Base-by-base conservation (phyloP, 768 basidiomycete genomes). In the Myochromella boudieri region DNA sequence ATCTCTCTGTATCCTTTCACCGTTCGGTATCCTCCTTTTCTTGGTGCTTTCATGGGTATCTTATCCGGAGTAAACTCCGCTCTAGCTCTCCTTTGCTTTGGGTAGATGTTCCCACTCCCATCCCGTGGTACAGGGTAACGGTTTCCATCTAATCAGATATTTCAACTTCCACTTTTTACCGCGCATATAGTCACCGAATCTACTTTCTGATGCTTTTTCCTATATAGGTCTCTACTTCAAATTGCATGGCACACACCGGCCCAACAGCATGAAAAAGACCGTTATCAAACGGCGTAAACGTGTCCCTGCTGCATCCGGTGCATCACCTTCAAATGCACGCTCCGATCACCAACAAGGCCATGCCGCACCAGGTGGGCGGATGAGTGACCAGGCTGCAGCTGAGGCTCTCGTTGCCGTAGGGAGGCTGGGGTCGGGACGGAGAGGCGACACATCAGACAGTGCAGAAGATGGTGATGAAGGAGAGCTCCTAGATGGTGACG, bases 231-330 rank as follows among this genome's bases (percentile, higher is more conserved):
- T 99, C 7, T 99, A 98, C 72, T 97, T 92, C 78, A 98, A 99
- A 69, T 79, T 99, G 10, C 97, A 99, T 71, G 93, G 94, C 38
- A 91, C 91, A 2, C 94, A 97, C 59, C 84, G 97, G 28, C 97
- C 97, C 29, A 95, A 94, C 54, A 91, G 93, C 52, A 95, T 99
- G 94, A 98, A 97, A 70, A 97, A 98, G 75, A 89, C 91, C 3
- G 92, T 97, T 56, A 99, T 99, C 78, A 99, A 99, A 72, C 82
- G 97, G 26, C 78, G 97, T 55, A 98, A 98, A 70, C 86, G 97
- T 56, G 95, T 99, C 32, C 94, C 97, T 27, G 95, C 95, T 41
- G 92, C 95, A 32, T 82, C 87, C 15, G 77, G 70, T 7, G 27
- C 53, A 4, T 50, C 54, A 2, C 48, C 54, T n/a, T 37, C 51